Conservation (phyloP, 2,329 filamentous ascomycete species). For the Boeremia exigua region DNA sequence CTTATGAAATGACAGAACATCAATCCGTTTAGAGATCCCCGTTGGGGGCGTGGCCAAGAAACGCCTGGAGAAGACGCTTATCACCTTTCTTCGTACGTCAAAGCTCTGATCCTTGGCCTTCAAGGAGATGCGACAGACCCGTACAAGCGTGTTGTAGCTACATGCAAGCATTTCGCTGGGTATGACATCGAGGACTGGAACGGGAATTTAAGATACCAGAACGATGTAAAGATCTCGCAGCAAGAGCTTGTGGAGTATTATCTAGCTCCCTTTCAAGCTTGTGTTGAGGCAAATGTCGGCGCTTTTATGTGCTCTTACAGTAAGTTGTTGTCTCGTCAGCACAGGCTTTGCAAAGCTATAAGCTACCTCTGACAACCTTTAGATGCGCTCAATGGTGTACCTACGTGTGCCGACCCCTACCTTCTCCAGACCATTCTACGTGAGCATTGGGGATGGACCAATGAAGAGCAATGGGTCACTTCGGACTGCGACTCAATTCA, state of each 20-base stretch:
- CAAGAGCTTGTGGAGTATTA: conserved; percentile 75
- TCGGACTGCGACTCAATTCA: conserved; percentile 69
- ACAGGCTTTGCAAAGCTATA: neutral
- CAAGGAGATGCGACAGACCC: conserved; percentile 52
- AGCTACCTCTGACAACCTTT: conserved; percentile 44
- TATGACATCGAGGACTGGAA: conserved; percentile 44
- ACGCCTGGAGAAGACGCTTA: conserved; percentile 66
- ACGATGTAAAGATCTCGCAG: conserved; percentile 62
- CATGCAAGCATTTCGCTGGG: conserved; percentile 49
- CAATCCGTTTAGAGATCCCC: conserved; percentile 68
- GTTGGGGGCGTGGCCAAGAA: conserved; percentile 61
- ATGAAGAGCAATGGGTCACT: conserved; percentile 67
- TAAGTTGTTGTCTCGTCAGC: conserved; percentile 2
- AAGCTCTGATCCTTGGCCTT: conserved; percentile 61
- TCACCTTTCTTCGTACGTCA: conserved; percentile 60
- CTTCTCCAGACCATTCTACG: conserved; percentile 68
- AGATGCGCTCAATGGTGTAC: conserved; percentile 68
- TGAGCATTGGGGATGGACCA: conserved; percentile 69
- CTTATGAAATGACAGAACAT: conserved; percentile 56
- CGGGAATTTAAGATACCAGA: conserved; percentile 51
- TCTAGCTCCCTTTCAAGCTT: conserved; percentile 66
- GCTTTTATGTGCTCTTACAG: conserved; percentile 62
- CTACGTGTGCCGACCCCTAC: conserved; percentile 68
- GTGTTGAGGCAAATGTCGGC: conserved; percentile 55
- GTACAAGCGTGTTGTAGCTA: conserved; percentile 37